Evolutionary conservation across 2,329 filamentous ascomycete species (phyloP).

Genomic region (Alternaria longipes): DNA sequence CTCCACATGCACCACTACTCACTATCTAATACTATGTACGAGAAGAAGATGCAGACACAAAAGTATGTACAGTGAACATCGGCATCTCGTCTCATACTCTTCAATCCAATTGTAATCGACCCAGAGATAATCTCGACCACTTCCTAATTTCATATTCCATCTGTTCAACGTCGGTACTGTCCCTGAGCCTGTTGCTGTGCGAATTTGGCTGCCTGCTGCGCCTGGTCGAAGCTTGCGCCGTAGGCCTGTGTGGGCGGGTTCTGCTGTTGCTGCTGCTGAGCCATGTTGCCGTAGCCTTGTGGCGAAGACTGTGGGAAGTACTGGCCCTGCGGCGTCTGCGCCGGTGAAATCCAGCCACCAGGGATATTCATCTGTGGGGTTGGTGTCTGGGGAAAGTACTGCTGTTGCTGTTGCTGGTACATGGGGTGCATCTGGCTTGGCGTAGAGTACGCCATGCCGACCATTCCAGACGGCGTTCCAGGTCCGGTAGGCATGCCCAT

Average conservation of each 20-base stretch:
- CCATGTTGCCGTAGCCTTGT: conserved; percentile 39
- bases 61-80: conserved; percentile 15
- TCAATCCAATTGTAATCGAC: conserved; percentile 4
- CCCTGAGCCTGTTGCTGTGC: conserved; percentile 15
- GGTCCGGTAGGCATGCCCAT: conserved; percentile 30
- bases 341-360: conserved; percentile 40
- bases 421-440: conserved; percentile 40
- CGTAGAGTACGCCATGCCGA: conserved; percentile 40
- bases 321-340: conserved; percentile 15
- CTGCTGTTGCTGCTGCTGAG: conserved; percentile 10
- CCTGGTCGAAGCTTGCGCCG: conserved; percentile 18
- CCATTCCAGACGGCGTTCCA: conserved; percentile 26
- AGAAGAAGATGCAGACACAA: conserved; percentile 7
- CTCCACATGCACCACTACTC: conserved; percentile 4
- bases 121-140: neutral
- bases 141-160: neutral
- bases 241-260: conserved; percentile 15
- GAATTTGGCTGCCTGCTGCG: conserved; percentile 12
- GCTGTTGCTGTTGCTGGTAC: conserved; percentile 38
- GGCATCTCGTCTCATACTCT: conserved; percentile 6
- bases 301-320: conserved; percentile 34
- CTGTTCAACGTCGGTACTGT: conserved; percentile 12
- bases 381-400: conserved; percentile 40
- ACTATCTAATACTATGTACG: conserved; percentile 5
- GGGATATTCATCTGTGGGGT: conserved; percentile 39